These are phyloP conservation scores for Myriosclerotinia scirpicola DNA, from an alignment of 2,329 filamentous ascomycete genomes.

Conservation along the genomic window DNA sequence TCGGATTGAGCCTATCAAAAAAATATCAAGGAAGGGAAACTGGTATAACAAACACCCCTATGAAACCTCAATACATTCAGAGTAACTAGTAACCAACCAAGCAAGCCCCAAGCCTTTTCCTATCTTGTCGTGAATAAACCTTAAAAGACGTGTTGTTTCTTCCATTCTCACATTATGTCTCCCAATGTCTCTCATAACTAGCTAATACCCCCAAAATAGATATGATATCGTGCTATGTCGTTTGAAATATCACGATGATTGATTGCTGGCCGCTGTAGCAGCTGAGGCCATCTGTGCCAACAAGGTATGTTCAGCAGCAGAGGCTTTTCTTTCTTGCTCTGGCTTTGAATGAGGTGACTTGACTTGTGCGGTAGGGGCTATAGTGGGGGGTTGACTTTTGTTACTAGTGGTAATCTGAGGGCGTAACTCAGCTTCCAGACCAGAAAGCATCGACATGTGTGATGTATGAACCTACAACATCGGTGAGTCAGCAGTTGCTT, in stretches of 20 bases:
- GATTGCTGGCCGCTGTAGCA: slow-evolving; percentile 26
- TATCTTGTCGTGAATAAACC: neutral
- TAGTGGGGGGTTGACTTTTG: neutral
- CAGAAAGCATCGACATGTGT: slow-evolving; percentile 15
- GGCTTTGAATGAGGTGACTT: slow-evolving; percentile 10
- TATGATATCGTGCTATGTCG: neutral
- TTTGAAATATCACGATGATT: neutral
- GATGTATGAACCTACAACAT: neutral
- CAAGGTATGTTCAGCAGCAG: slow-evolving; percentile 17
- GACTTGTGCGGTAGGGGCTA: slow-evolving; percentile 1
- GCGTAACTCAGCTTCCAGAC: slow-evolving; percentile 12
- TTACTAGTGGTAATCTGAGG: neutral
- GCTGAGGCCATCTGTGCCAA: slow-evolving; percentile 33
- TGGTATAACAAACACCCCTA: neutral
- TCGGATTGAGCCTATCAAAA: neutral
- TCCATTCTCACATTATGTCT: neutral
- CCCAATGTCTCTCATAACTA: neutral
- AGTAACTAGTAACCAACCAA: neutral
- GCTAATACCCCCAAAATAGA: no score
- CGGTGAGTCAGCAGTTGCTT: neutral
- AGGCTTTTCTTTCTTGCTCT: slow-evolving; percentile 9
- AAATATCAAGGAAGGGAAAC: neutral
- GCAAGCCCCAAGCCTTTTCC: no score
- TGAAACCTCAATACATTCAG: neutral
- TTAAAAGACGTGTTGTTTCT: neutral